Evolutionary conservation across 2,329 filamentous ascomycete species (phyloP), one percentile per base, ranked within the genome.

Genomic region (Alternaria hordeiaustralica): DNA sequence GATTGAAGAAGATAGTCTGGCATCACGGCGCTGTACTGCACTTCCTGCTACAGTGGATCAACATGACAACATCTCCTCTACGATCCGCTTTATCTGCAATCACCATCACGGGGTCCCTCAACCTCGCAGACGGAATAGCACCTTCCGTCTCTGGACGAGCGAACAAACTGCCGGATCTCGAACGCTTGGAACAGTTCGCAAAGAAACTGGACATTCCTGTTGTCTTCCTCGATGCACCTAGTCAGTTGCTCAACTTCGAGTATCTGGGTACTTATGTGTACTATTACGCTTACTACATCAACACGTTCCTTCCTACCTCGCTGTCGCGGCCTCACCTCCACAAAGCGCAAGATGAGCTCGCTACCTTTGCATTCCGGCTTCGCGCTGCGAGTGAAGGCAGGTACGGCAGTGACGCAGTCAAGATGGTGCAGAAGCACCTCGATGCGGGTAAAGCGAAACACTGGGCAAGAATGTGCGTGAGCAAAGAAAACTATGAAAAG

Each of bases 231-330:
- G 75, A 78, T 58, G 64, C 69, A 9, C 26, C 55, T 9, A 64
- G 65, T 10, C 74, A 76, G 36, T 50, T 70, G 8, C 68, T 79
- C 28, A 60, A 55, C 2, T 67, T 60, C 59, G 60, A 67, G 8
- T 67, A 74, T 28, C 63, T 77, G 1, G 66, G 64, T 2, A 71
- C 64, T 0, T 79, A 78, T 60, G 73, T 79, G 65, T 77, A 71
- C 67, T 79, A 71, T 58, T 75, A 68, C 63, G 72, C 66, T 3
- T 77, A 73, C 67, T 79, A 79, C 68, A 68, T 76, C 55, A 65
- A 73, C 65, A 72, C 71, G 0, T 71, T 76, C 50, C 67, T 79
- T 3, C 72, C 75, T 0, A 5, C 59, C 7, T 65, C 67, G 2
- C 26, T 78, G 2, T 55, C 62, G 0, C 64, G 53, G 0, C 53